Conservation (phyloP, 2,329 filamentous ascomycete genomes). For the Aspergillus tubingensis region DNA sequence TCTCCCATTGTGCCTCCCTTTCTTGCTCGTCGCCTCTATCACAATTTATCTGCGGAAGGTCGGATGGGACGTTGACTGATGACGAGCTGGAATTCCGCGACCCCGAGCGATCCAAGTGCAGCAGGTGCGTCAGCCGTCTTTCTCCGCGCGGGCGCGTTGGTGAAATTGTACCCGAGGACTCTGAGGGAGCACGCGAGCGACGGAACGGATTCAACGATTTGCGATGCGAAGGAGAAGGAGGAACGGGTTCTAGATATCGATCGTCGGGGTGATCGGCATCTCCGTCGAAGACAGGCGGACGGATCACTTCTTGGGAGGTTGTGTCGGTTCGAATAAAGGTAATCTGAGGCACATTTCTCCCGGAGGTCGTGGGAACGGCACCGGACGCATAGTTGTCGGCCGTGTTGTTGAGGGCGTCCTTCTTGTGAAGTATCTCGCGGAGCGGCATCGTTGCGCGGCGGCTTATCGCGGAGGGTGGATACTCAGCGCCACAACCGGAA, state of each 20-base stretch:
- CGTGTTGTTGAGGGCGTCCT: conserved; percentile 52
- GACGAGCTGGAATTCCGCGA: conserved; percentile 34
- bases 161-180: conserved; percentile 26
- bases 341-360: conserved; percentile 63
- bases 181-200: conserved; percentile 30
- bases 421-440: conserved; percentile 64
- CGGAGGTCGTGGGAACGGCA: conserved; percentile 36
- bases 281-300: conserved; percentile 62
- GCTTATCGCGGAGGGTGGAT: conserved; percentile 14
- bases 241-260: conserved; percentile 17
- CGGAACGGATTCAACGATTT: conserved; percentile 37
- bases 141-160: conserved; percentile 31
- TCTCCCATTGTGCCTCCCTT: conserved; percentile 82
- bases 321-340: conserved; percentile 86
- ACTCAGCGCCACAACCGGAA: conserved; percentile 3
- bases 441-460: conserved; percentile 54
- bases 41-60: conserved; percentile 73
- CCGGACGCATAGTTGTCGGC: conserved; percentile 45
- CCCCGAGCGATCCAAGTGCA: conserved; percentile 34
- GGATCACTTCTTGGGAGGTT: conserved; percentile 73
- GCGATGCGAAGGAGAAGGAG: conserved; percentile 35
- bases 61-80: conserved; percentile 71
- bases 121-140: conserved; percentile 36
- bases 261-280: conserved; percentile 33
- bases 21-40: conserved; percentile 53